phyloP scores from a whole-genome alignment of 83 land plant genomes.

The Picea abies region DNA sequence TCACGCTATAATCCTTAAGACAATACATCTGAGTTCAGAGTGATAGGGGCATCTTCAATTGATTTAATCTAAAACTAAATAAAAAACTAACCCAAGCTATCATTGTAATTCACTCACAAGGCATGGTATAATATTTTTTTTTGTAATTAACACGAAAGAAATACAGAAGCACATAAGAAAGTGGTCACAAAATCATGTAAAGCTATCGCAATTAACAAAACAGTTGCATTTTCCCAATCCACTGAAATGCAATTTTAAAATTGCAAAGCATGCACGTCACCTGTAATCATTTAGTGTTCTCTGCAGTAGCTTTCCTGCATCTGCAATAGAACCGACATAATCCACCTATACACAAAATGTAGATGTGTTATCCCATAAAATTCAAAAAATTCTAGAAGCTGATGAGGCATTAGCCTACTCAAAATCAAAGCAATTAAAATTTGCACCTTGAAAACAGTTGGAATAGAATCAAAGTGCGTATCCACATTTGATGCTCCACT shows the following conservation, averaged over 20 bases:
- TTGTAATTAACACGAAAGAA: neutral
- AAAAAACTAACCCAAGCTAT: neutral
- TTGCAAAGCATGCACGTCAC: conserved; percentile 27
- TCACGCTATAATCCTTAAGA: neutral
- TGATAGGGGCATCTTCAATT: neutral
- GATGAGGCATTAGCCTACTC: neutral
- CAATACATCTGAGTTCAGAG: neutral
- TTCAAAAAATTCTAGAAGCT: neutral
- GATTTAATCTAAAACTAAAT: neutral
- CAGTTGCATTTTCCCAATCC: neutral
- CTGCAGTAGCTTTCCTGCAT: conserved; percentile 79
- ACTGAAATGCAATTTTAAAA: neutral
- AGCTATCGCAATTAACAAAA: neutral
- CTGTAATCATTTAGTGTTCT: conserved; percentile 65
- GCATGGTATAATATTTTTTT: too few species aligned
- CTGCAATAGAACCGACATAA: conserved; percentile 64
- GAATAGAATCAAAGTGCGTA: neutral
- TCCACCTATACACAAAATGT: conserved; percentile 63
- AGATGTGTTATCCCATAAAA: neutral
- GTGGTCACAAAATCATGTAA: neutral
- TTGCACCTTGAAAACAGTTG: conserved; percentile 12
- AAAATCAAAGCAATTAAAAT: neutral
- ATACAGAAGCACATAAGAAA: neutral
- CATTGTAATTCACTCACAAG: neutral
- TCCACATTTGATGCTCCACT: conserved; percentile 17